A percentile compares a stretch with the other conserved stretches of the same genome.
Conservation (phyloP, 1,139 yeast genomes). For the Yamadazyma triangularis region DNA sequence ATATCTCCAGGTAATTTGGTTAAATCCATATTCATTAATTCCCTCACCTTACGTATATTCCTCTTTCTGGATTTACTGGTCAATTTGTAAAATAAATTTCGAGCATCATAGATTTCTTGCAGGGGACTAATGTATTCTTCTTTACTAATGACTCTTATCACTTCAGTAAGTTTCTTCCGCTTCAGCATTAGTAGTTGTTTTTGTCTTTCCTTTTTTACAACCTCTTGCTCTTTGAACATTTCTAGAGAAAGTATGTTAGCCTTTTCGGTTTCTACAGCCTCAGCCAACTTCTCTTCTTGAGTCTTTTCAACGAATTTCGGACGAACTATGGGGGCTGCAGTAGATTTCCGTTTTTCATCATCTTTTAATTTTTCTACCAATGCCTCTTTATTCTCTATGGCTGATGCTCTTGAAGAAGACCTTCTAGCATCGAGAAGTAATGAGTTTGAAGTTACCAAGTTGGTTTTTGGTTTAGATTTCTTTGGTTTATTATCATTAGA, state of each 20-base stretch:
- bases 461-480: slow-evolving; percentile 14
- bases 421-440: slow-evolving; percentile 52
- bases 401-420: slow-evolving; percentile 74
- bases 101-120: slow-evolving; percentile 50
- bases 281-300: slow-evolving; percentile 79
- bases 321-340: slow-evolving; percentile 38
- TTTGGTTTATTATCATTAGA: slow-evolving; percentile 16
- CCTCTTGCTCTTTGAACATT: slow-evolving; percentile 78
- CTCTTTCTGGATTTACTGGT: slow-evolving; percentile 33
- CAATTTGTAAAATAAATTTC: slow-evolving; percentile 20
- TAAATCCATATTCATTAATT: slow-evolving; percentile 12
- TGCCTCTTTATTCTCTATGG: slow-evolving; percentile 73
- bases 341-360: slow-evolving; percentile 64
- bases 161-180: slow-evolving; percentile 53
- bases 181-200: slow-evolving; percentile 66
- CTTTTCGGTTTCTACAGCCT: slow-evolving; percentile 83
- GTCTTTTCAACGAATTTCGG: slow-evolving; percentile 55
- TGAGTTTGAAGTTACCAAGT: slow-evolving; percentile 39
- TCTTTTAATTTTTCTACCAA: slow-evolving; percentile 69
- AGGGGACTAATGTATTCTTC: slow-evolving; percentile 41
- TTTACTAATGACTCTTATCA: slow-evolving; percentile 46
- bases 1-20: slow-evolving; percentile 33
- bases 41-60: slow-evolving; percentile 17
- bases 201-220: slow-evolving; percentile 73
- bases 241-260: slow-evolving; percentile 70